Percentiles rank a stretch among this genome's conserved stretches.
Conservation (phyloP, 1,284 basidiomycete species). For the Acaromyces ingoldii region DNA sequence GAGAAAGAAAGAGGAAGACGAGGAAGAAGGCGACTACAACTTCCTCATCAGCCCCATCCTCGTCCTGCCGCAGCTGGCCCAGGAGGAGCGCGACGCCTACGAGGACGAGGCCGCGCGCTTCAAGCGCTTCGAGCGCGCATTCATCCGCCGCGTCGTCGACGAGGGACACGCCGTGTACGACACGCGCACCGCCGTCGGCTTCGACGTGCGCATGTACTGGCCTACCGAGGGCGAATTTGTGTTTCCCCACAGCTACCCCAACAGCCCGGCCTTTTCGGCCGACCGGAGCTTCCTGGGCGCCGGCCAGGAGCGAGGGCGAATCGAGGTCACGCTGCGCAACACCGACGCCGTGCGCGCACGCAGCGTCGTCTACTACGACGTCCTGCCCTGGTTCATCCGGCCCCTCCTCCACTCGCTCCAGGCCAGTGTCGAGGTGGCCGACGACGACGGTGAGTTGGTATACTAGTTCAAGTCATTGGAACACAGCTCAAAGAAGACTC, state of each 20-base stretch:
- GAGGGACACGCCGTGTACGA: slow-evolving; percentile 1
- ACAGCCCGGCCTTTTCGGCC: slow-evolving; percentile 60
- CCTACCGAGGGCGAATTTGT: slow-evolving; percentile 3
- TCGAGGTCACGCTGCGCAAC: slow-evolving; percentile 69
- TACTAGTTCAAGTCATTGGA: too few relatives aligned
- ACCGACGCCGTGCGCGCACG: slow-evolving; percentile 55
- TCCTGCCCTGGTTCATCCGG: slow-evolving; percentile 86
- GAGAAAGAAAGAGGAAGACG: neutral
- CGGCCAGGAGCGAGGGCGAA: slow-evolving; percentile 69
- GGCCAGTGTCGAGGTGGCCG: slow-evolving; percentile 40
- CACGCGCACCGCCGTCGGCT: neutral
- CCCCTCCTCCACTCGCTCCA: slow-evolving; percentile 78
- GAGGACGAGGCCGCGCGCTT: neutral
- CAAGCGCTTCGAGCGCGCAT: neutral
- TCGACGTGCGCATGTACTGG: slow-evolving; percentile 5
- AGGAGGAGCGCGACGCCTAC: slow-evolving; percentile 5
- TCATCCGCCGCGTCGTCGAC: neutral
- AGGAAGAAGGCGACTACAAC: neutral
- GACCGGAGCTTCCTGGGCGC: slow-evolving; percentile 69
- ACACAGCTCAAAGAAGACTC: too few relatives aligned
- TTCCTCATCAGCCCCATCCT: slow-evolving; percentile 1
- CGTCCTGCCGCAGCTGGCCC: neutral
- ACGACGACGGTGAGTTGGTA: neutral
- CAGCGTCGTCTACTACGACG: slow-evolving; percentile 73
- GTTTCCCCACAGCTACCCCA: slow-evolving; percentile 44